phyloP scores from a whole-genome alignment of 257 asterid species.

The Ocimum tenuiflorum region DNA sequence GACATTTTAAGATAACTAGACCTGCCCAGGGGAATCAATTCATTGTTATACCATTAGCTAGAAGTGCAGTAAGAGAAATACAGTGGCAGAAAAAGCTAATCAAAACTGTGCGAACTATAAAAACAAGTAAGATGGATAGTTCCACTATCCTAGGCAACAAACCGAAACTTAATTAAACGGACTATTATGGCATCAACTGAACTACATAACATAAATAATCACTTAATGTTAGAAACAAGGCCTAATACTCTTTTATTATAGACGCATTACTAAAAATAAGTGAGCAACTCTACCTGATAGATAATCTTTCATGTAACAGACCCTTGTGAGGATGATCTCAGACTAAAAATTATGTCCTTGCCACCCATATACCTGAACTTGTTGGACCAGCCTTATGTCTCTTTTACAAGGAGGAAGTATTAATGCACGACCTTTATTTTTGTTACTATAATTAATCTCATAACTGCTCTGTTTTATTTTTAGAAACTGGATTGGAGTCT shows the following conservation, averaged over 20 bases:
- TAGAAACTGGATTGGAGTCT: neutral
- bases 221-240: neutral
- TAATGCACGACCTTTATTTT: neutral
- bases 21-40: conserved; percentile 26
- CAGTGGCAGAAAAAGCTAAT: neutral
- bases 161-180: neutral
- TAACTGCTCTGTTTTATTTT: neutral
- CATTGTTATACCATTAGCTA: neutral
- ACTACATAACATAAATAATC: neutral
- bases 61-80: neutral
- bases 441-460: neutral
- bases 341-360: neutral
- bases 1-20: conserved; percentile 34
- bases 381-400: neutral
- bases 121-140: neutral
- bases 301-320: neutral
- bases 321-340: neutral
- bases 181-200: neutral
- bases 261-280: neutral
- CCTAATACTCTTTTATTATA: neutral
- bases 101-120: neutral
- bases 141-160: neutral
- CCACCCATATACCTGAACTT: neutral
- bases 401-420: neutral
- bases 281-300: neutral